Evolutionary conservation across 345 rosid genomes (phyloP), one percentile per base, ranked within the genome.

Genomic region (Lepidium africanum): DNA sequence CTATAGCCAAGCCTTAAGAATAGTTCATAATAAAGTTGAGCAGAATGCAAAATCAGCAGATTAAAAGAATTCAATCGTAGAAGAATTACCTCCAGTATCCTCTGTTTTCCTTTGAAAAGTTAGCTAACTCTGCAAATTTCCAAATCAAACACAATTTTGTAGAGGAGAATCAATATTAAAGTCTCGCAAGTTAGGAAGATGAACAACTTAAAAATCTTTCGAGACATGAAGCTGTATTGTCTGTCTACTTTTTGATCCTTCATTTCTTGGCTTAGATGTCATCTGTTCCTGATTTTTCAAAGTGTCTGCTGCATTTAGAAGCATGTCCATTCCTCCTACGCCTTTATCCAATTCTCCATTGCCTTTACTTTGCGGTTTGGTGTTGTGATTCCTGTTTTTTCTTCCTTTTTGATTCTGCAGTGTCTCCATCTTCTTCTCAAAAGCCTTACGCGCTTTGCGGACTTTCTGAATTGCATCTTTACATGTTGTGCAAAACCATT

Each of bases 401-500:
- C 36, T 66, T 74, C 68, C 76, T 46, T 73, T 62, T 65, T 27
- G 78, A 67, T 73, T 79, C 67, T 47, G 71, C 54, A 52, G 47
- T 4, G 21, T 80, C 75, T 74, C 74, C 37, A 53, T 37, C 56
- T 76, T 76, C 75, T 77, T 58, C 77, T 66, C 81, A 56, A 69
- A 82, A 59, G 74, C 80, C 79, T 59, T 81, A 72, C 80, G 81
- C 10, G 16, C 89, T 76, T 75, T 77, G 45, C 73, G 71, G 35
- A 91, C 83, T 76, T 76, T 76, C 13, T 63, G 61, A 53, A 87
- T 76, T 56, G 85, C 96, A 49, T 60, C 75, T 4, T 73, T 77
- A 71, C 99, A 94, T 42, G 79, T 82, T 65, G 63, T 77, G 85
- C 99, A 94, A 68, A 81, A 91, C 99, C 97, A 94, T 45, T 79